Conservation (phyloP, 495 filamentous ascomycete genomes). For the Xylaria curta region DNA sequence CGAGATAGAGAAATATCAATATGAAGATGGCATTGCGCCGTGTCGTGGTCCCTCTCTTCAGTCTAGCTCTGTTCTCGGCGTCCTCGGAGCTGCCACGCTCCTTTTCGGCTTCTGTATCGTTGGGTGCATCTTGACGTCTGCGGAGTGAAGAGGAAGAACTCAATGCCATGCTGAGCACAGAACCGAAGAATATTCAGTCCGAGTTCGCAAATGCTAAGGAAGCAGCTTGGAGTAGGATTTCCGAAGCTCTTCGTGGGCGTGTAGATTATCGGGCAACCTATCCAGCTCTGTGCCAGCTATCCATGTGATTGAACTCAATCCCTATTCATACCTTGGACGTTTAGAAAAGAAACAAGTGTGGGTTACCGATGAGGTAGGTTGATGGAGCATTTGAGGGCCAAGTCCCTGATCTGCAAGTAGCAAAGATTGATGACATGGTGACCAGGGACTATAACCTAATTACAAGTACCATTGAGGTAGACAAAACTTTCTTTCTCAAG, state of each 20-base stretch:
- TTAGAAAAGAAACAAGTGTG: slow-evolving; percentile 7
- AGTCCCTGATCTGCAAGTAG: slow-evolving; percentile 15
- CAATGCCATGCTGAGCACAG: slow-evolving; percentile 11
- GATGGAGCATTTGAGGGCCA: neutral
- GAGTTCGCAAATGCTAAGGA: neutral
- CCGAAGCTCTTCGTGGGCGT: neutral
- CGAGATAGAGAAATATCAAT: slow-evolving; percentile 72
- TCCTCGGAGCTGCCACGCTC: slow-evolving; percentile 22
- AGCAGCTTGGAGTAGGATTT: neutral
- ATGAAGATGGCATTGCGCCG: slow-evolving; percentile 61
- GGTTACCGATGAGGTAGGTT: slow-evolving; percentile 3
- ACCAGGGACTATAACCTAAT: slow-evolving; percentile 18
- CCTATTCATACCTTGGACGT: slow-evolving; percentile 3
- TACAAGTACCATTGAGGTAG: slow-evolving; percentile 15
- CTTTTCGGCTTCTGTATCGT: slow-evolving; percentile 31
- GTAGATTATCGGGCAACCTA: neutral
- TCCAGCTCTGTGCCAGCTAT: neutral
- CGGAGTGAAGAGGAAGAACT: neutral
- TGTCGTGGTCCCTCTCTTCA: slow-evolving; percentile 63
- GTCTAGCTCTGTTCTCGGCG: slow-evolving; percentile 25
- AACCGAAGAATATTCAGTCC: neutral
- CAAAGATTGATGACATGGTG: neutral
- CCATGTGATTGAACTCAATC: neutral
- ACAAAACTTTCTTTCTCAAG: slow-evolving; percentile 18
- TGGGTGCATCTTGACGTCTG: slow-evolving; percentile 13